Percentiles rank a stretch among this genome's conserved stretches.
phyloP scores from a whole-genome alignment of 2,329 filamentous ascomycete species.

The Xylariaceae sp. region DNA sequence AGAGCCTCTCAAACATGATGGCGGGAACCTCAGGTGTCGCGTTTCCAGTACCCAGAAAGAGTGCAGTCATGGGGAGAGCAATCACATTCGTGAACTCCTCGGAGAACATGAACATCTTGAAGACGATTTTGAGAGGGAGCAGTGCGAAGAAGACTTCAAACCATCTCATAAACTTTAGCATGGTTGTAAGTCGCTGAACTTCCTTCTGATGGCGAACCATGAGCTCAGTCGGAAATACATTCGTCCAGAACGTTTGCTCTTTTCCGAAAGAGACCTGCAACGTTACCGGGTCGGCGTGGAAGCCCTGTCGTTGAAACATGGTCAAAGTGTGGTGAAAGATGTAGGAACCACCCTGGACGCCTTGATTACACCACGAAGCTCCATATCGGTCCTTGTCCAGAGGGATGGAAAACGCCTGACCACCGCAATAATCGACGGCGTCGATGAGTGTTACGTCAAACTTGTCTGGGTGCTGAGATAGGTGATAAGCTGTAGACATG shows the following conservation, averaged over 20 bases:
- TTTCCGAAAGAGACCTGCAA: conserved; percentile 54
- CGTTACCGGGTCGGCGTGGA: conserved; percentile 49
- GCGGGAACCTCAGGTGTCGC: conserved; percentile 29
- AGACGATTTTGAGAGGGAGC: conserved; percentile 35
- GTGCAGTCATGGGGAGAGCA: conserved; percentile 32
- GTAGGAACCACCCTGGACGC: conserved; percentile 54
- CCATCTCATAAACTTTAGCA: conserved; percentile 47
- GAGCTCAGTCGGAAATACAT: conserved; percentile 50
- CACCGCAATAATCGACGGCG: conserved; percentile 55
- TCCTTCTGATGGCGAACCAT: conserved; percentile 47
- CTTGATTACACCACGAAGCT: conserved; percentile 60
- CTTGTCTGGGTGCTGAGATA: conserved; percentile 54
- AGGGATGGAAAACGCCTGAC: conserved; percentile 59
- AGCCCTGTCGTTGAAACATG: conserved; percentile 53
- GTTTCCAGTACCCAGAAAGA: conserved; percentile 31
- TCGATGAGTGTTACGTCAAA: conserved; percentile 57
- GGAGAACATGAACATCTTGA: conserved; percentile 27
- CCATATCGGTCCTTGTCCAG: conserved; percentile 54
- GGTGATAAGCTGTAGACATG: conserved; percentile 55
- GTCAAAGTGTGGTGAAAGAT: conserved; percentile 57
- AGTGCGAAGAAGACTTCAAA: conserved; percentile 51
- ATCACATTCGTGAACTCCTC: conserved; percentile 28
- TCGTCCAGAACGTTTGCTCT: conserved; percentile 52
- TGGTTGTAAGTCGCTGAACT: conserved; percentile 41
- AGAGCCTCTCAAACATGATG: conserved; percentile 30